phyloP scores from a whole-genome alignment of 1,284 basidiomycete species.

The Sparassis latifolia region DNA sequence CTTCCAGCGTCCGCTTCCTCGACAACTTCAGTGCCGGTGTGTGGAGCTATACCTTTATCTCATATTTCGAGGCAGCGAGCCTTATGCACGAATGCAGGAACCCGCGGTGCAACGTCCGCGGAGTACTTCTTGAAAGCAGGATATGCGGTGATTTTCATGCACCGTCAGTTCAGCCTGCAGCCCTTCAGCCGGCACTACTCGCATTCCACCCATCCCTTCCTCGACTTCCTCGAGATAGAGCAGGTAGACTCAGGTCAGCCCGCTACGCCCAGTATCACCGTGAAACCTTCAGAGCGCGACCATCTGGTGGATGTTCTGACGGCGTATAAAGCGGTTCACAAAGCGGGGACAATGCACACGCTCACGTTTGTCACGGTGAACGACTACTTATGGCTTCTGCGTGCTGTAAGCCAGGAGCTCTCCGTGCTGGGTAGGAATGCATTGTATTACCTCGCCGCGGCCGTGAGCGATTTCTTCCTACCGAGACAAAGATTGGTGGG shows the following conservation, averaged over 20 bases:
- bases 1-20: constrained; percentile 85
- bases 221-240: constrained; percentile 84
- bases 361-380: constrained; percentile 93
- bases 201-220: constrained; percentile 95
- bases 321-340: constrained; percentile 79
- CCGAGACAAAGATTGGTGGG: constrained; percentile 84
- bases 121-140: constrained; percentile 93
- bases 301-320: constrained; percentile 72
- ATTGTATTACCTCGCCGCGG: constrained; percentile 96
- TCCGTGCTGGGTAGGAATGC: constrained; percentile 62
- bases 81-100: constrained; percentile 45
- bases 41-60: constrained; percentile 18
- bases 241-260: constrained; percentile 14
- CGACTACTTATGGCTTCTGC: constrained; percentile 92
- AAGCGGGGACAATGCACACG: constrained; percentile 70
- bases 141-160: constrained; percentile 98
- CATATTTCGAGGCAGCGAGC: background rate
- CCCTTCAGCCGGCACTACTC: constrained; percentile 97
- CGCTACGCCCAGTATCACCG: constrained; percentile 45
- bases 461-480: constrained; percentile 97
- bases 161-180: constrained; percentile 93
- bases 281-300: constrained; percentile 56
- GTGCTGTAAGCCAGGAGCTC: constrained; percentile 74
- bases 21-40: constrained; percentile 97
- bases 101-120: constrained; percentile 93